Evolutionary conservation across 1,139 yeast species (phyloP).

Genomic region (Meyerozyma athensensis): DNA sequence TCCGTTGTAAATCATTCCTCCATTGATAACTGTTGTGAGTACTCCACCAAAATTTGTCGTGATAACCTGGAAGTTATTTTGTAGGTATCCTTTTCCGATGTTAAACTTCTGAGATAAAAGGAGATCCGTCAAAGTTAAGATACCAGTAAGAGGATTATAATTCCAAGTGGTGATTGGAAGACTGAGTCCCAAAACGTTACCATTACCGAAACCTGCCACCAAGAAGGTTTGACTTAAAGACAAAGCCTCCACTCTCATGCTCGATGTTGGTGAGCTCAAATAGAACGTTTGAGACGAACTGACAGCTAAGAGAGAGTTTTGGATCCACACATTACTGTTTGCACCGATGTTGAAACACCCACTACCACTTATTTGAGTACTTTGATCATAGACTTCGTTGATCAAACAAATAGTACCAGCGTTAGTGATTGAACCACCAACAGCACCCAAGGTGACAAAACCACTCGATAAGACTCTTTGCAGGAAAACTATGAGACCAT

Average conservation of each 20-base stretch:
- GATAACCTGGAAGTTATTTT: slow-evolving; percentile 7
- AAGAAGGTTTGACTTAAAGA: slow-evolving; percentile 16
- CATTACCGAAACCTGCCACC: slow-evolving; percentile 30
- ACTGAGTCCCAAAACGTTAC: slow-evolving; percentile 23
- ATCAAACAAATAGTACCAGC: slow-evolving; percentile 28
- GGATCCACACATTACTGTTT: slow-evolving; percentile 18
- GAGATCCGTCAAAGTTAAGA: slow-evolving; percentile 15
- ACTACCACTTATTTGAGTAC: slow-evolving; percentile 21
- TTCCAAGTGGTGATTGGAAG: slow-evolving; percentile 12
- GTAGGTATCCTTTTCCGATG: slow-evolving; percentile 21
- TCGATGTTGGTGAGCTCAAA: slow-evolving; percentile 17
- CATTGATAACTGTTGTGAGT: slow-evolving; percentile 11
- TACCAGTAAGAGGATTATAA: slow-evolving; percentile 17
- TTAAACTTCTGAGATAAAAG: slow-evolving; percentile 13
- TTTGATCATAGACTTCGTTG: slow-evolving; percentile 21
- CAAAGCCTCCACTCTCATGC: slow-evolving; percentile 17
- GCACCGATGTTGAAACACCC: slow-evolving; percentile 26
- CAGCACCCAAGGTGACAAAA: slow-evolving; percentile 14
- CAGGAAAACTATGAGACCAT: slow-evolving; percentile 15
- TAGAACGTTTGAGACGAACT: slow-evolving; percentile 20
- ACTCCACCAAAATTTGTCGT: slow-evolving; percentile 13
- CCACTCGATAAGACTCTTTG: slow-evolving; percentile 13
- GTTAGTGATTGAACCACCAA: slow-evolving; percentile 17
- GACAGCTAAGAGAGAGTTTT: slow-evolving; percentile 14
- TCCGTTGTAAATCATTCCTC: slow-evolving; percentile 18